phyloP scores from a whole-genome alignment of 805 yeast species.

The Ogataea wickerhamii region DNA sequence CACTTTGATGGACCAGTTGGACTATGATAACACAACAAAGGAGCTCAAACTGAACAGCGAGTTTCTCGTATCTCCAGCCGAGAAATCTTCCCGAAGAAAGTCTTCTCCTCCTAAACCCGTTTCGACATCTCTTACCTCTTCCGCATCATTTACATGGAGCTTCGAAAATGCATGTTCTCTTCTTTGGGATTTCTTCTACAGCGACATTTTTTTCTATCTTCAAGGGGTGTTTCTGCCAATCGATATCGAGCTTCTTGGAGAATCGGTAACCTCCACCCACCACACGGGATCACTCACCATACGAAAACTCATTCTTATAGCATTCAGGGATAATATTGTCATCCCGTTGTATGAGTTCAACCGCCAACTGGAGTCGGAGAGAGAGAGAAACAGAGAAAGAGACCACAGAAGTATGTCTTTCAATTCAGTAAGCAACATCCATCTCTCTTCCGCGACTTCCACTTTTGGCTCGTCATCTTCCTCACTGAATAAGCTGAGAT shows the following conservation, averaged over 20 bases:
- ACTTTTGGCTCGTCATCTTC: conserved; percentile 8
- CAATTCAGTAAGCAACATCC: not conserved
- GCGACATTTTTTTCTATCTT: conserved; percentile 52
- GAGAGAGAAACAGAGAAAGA: conserved; percentile 17
- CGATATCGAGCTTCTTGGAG: conserved; percentile 35
- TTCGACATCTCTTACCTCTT: conserved; percentile 6
- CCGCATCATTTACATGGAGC: conserved; percentile 13
- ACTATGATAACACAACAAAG: conserved; percentile 27
- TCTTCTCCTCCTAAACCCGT: conserved; percentile 32
- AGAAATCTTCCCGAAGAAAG: conserved; percentile 2
- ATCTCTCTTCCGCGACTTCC: conserved; percentile 1
- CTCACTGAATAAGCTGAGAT: conserved; percentile 4
- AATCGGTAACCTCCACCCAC: not conserved
- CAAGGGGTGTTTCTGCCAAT: conserved; percentile 62
- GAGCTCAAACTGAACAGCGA: conserved; percentile 33
- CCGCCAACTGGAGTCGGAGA: conserved; percentile 27
- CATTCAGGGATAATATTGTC: conserved; percentile 51
- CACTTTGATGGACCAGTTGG: conserved; percentile 20
- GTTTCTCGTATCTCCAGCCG: conserved; percentile 1
- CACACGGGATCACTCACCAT: conserved; percentile 23
- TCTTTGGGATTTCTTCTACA: conserved; percentile 57
- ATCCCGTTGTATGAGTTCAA: conserved; percentile 49
- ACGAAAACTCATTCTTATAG: conserved; percentile 38
- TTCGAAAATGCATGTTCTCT: conserved; percentile 37
- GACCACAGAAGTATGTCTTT: conserved; percentile 13